These are phyloP conservation scores for Trichoderma cornu-damae DNA, from an alignment of 2,329 filamentous ascomycete genomes.

Conservation along the genomic window DNA sequence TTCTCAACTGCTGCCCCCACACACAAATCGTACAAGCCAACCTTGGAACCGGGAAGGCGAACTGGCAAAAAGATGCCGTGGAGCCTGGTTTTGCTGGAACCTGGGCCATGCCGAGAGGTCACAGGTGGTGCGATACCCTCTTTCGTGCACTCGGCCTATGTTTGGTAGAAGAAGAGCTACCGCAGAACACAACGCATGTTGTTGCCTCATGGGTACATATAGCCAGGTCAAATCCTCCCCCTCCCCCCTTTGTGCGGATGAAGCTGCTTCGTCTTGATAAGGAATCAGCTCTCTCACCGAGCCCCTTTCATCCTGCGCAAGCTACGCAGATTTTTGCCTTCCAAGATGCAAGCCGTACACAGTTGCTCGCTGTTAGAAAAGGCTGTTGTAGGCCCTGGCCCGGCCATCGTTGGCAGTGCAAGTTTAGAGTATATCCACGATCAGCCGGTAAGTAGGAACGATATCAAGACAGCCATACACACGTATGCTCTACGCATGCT, in stretches of 20 bases:
- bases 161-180: background rate
- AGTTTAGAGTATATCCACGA: background rate
- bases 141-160: background rate
- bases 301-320: background rate
- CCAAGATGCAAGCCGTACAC: background rate
- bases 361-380: background rate
- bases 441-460: background rate
- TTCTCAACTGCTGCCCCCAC: background rate
- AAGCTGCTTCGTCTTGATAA: background rate
- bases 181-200: background rate
- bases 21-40: background rate
- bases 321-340: background rate
- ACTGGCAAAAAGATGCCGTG: background rate
- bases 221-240: background rate
- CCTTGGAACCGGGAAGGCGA: background rate
- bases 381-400: background rate
- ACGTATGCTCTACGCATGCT: background rate
- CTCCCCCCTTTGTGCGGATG: background rate
- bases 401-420: background rate
- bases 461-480: too few relatives aligned
- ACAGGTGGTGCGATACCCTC: background rate
- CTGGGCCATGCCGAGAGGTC: background rate
- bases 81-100: background rate
- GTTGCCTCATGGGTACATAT: background rate
- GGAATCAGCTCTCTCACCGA: too few relatives aligned